A percentile compares a stretch with the other conserved stretches of the same genome.
phyloP scores from a whole-genome alignment of 192 early-diverging fungal genomes.

The Linnemannia schmuckeri region DNA sequence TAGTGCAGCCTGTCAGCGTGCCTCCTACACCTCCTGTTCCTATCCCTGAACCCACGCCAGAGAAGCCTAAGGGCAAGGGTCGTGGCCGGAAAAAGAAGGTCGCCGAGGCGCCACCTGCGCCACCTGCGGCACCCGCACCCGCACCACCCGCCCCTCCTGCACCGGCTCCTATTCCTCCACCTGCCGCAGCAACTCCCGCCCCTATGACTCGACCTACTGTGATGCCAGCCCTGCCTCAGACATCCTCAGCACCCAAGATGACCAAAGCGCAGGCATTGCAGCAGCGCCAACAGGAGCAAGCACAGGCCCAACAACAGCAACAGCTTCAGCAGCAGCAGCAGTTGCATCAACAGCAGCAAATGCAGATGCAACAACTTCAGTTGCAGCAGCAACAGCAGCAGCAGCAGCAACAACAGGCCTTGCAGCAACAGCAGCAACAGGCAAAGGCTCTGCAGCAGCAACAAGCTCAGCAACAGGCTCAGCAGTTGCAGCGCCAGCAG shows the following conservation, averaged over 20 bases:
- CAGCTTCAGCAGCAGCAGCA: constrained; percentile 25
- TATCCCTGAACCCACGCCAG: constrained; percentile 6
- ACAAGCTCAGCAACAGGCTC: constrained; percentile 11
- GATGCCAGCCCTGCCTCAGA: constrained; percentile 14
- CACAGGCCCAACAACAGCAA: constrained; percentile 27
- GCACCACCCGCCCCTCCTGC: constrained; percentile 6
- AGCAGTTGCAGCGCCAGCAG: constrained; percentile 26
- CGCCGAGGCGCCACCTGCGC: constrained; percentile 1
- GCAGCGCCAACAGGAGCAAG: constrained; percentile 32
- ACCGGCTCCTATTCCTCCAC: constrained; percentile 1
- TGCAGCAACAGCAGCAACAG: constrained; percentile 20
- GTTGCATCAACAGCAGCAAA: constrained; percentile 9
- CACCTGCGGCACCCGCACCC: constrained; percentile 11
- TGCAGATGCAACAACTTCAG: constrained; percentile 25
- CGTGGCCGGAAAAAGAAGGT: constrained; percentile 50
- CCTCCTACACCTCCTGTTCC: constrained; percentile 1
- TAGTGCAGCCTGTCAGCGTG: constrained; percentile 20
- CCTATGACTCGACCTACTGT: constrained; percentile 20
- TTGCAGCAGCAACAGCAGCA: constrained; percentile 38
- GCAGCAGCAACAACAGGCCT: constrained; percentile 11
- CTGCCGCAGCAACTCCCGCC: constrained; percentile 17
- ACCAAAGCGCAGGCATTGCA: constrained; percentile 24
- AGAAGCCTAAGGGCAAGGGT: constrained; percentile 36
- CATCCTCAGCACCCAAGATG: constrained; percentile 30
- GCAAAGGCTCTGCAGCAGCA: constrained; percentile 28